These are phyloP conservation scores for Dactylellina cionopaga DNA, from an alignment of 2,329 filamentous ascomycete species.

Conservation along the genomic window DNA sequence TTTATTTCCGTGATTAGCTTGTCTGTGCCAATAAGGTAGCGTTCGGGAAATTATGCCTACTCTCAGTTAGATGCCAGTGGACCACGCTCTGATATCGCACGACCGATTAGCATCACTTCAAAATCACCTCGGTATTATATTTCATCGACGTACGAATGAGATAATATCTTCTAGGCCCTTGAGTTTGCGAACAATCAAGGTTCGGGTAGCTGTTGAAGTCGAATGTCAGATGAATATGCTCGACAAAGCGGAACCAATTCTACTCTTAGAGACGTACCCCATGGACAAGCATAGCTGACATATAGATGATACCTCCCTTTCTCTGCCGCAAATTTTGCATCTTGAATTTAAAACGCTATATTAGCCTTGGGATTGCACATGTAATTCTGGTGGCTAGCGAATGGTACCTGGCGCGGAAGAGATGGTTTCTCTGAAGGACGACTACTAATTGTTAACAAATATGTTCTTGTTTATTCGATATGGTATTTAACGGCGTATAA, in stretches of 20 bases:
- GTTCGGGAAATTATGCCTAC: constrained; percentile 66
- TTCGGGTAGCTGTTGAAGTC: constrained; percentile 64
- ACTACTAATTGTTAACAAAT: constrained; percentile 14
- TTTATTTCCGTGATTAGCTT: background rate
- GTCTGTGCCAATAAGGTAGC: constrained; percentile 55
- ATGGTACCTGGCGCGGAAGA: constrained; percentile 33
- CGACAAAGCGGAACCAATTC: background rate
- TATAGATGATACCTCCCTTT: constrained; percentile 94
- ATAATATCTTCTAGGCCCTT: constrained; percentile 92
- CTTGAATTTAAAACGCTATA: constrained; percentile 73
- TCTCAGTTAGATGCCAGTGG: constrained; percentile 83
- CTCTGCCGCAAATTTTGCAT: constrained; percentile 82
- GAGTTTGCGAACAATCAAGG: constrained; percentile 85
- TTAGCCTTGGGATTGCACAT: constrained; percentile 67
- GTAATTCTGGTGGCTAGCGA: background rate
- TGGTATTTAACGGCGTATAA: background rate
- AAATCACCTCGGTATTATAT: no score
- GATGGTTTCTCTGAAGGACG: constrained; percentile 38
- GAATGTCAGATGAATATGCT: background rate
- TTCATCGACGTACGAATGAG: constrained; percentile 52
- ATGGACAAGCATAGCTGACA: constrained; percentile 92
- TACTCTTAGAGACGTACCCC: constrained; percentile 66
- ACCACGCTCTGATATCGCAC: constrained; percentile 73
- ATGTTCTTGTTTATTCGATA: no score
- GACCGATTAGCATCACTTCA: constrained; percentile 57